phyloP scores from a whole-genome alignment of 805 yeast genomes.

The Spathaspora sp. region DNA sequence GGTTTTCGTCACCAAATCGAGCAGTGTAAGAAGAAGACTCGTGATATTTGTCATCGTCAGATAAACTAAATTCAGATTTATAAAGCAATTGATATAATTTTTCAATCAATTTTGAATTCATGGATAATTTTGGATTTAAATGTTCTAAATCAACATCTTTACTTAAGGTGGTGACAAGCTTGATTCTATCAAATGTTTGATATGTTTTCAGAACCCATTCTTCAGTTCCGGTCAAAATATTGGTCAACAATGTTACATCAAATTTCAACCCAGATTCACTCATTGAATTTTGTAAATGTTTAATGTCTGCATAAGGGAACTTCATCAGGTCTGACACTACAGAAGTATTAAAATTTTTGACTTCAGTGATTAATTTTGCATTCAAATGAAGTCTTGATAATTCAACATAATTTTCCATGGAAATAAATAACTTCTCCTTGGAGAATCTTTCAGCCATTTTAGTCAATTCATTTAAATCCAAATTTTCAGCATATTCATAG shows the following conservation, averaged over 20 bases:
- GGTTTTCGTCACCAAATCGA: conserved; percentile 6
- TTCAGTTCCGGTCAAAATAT: conserved; percentile 16
- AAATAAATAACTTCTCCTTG: conserved; percentile 20
- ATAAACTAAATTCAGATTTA: conserved; percentile 22
- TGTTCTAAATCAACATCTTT: conserved; percentile 12
- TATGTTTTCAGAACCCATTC: conserved; percentile 19
- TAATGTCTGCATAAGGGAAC: conserved; percentile 19
- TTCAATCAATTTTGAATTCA: conserved; percentile 17
- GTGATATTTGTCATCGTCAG: conserved; percentile 24
- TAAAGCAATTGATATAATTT: conserved; percentile 15
- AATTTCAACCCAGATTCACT: conserved; percentile 18
- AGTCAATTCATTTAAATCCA: conserved; percentile 15
- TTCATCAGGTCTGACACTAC: neutral
- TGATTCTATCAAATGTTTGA: conserved; percentile 11
- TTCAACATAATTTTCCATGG: conserved; percentile 21
- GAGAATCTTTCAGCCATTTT: conserved; percentile 16
- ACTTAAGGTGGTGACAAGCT: conserved; percentile 16
- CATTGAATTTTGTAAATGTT: conserved; percentile 19
- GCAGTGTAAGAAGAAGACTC: conserved; percentile 21
- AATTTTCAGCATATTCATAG: conserved; percentile 11
- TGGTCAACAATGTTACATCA: conserved; percentile 11
- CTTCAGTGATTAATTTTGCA: conserved; percentile 14
- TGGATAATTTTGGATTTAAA: conserved; percentile 15
- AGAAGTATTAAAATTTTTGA: conserved; percentile 7
- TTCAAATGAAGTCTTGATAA: conserved; percentile 24